Base-by-base conservation (phyloP, 345 rosid genomes). In the Hypericum androsaemum region DNA sequence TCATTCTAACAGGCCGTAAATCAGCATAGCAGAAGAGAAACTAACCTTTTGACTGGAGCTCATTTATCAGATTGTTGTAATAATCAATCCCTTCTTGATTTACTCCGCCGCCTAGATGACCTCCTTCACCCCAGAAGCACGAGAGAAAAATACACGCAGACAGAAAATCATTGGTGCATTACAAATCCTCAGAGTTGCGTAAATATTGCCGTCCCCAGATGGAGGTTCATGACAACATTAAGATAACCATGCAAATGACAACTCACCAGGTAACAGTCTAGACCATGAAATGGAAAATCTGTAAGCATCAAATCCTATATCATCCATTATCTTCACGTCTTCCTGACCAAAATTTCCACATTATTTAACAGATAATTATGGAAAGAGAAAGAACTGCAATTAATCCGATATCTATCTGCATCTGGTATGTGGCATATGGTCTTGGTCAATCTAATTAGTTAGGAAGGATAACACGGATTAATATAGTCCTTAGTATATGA, bases 261-360 rank as follows among this genome's bases (percentile, higher is more conserved):
- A 13, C 50, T 46, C 9, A 46, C 50, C 28, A 46, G 50, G 50
- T 3, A 46, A 10, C 6, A 46, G 28, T 13, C 50, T 17, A 7
- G 50, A 46, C 50, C 50, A 46, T 13, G 50, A 17, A 13, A 46
- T 46, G 10, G 50, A 46, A 32, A 46, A 46, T 13, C 50, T 17
- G 22, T 13, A 46, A 32, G 50, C 22, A 46, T 46, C 50, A 17
- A 46, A 46, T 13, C 50, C 50, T 17, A 46, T 46, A 13, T 46
- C 50, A 17, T 46, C 22, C 22, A 46, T 46, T 10, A 14, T 17
- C 50, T 46, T 46, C 28, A 46, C 28, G 28, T 46, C 50, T 32
- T 46, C 50, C 50, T 46, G 50, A 1, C 32, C 32, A 22, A 22
- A 22, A 22, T 22, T 22, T 22, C 32, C 1, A 22, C 1, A 22